These are phyloP conservation scores for Cryptosporidium ryanae DNA, from an alignment of 169 alveolate species.

Conservation along the genomic window DNA sequence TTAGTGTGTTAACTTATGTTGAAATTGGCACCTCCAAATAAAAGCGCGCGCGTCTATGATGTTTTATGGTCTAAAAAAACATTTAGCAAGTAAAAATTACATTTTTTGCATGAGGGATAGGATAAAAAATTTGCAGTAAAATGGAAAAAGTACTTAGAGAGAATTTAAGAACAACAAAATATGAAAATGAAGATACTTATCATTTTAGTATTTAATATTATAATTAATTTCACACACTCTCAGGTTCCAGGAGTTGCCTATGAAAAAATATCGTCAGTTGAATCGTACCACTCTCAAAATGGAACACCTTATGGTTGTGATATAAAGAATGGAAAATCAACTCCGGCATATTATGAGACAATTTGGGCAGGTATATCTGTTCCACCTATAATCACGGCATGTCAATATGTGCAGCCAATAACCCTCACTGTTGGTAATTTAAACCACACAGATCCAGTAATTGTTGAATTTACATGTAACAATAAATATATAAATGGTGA, in stretches of 20 bases:
- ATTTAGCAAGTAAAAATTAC: slow-evolving; percentile 34
- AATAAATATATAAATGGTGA: slow-evolving; percentile 2
- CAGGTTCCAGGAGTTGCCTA: slow-evolving; percentile 3
- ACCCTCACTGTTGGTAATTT: slow-evolving; percentile 54
- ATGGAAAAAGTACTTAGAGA: not conserved
- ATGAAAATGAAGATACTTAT: not conserved
- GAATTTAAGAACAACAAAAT: slow-evolving; percentile 2
- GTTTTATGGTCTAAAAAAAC: slow-evolving; percentile 10
- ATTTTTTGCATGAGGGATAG: slow-evolving; percentile 61
- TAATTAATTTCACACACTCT: not conserved
- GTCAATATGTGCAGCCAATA: slow-evolving; percentile 60
- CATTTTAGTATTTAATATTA: not conserved
- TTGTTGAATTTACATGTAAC: slow-evolving; percentile 65
- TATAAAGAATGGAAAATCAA: slow-evolving; percentile 28
- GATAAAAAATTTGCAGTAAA: slow-evolving; percentile 13
- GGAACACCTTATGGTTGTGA: slow-evolving; percentile 72
- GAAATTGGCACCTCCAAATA: not conserved
- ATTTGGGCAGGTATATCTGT: slow-evolving; percentile 66
- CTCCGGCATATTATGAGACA: slow-evolving; percentile 69
- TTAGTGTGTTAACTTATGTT: not conserved
- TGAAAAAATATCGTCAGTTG: slow-evolving; percentile 21
- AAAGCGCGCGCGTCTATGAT: slow-evolving; percentile 6
- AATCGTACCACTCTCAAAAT: slow-evolving; percentile 50
- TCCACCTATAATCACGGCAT: slow-evolving; percentile 56
- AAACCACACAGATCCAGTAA: slow-evolving; percentile 40